Base-by-base conservation (phyloP, 2,329 filamentous ascomycete genomes). In the Clarireedia paspali region DNA sequence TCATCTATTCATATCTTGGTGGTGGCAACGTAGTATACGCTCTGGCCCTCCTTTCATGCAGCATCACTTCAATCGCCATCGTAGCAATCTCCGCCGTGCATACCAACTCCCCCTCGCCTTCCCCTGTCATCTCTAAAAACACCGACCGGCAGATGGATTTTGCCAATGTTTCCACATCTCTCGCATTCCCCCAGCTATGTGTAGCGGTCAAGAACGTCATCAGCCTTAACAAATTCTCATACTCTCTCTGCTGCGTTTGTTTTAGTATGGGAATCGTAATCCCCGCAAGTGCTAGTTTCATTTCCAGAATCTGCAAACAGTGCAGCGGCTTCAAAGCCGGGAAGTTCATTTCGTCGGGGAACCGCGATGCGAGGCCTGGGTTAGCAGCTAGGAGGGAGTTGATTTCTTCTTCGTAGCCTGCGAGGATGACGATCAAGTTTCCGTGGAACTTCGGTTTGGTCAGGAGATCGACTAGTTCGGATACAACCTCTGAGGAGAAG, bases 401-500 rank as follows among this genome's bases (percentile, higher is more conserved):
- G 39, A 82, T 81, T 36, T 81, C 75, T 0, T 70, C 63, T 40
- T 79, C 75, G 59, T 82, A 82, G 0, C 79, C 79, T 1, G 79
- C 79, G 1, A 83, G 69, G 38, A 82, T 79, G 27, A 77, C 69
- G 15, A 82, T 67, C 0, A 83, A 60, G 58, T 79, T 81, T 30
- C 71, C 61, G 0, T 66, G 63, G 61, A 73, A 82, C 49, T 70
- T 72, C 0, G 73, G 72, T 48, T 78, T 56, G 70, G 76, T 57
- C 63, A 75, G 14, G 70, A 71, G 7, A 70, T 74, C 49, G 69
- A 73, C 61, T 83, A 90, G 79, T 86, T 89, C 82, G 75, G 88
- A 65, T 83, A 90, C 72, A 82, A 85, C 59, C 88, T 90, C 81
- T 84, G 67, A 40, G 89, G 84, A 0, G 81, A 81, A 0, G 82